These are phyloP conservation scores for Acacia pycnantha DNA, from an alignment of 331 rosid species.

Conservation along the genomic window DNA sequence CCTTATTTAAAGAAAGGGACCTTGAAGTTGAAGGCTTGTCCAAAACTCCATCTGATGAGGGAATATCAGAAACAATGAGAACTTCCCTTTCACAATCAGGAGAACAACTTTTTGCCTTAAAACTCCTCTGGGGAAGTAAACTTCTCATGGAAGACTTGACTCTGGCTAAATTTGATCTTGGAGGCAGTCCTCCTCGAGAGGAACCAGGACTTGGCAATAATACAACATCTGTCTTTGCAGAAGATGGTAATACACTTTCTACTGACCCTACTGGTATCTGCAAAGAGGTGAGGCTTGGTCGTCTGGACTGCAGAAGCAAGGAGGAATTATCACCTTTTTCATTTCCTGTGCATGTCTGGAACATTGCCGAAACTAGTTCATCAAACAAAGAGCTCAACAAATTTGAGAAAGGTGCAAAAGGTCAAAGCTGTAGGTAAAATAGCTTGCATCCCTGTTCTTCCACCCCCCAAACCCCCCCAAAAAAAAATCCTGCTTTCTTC, in stretches of 20 bases:
- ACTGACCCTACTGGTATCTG: slow-evolving; percentile 67
- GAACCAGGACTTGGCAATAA: slow-evolving; percentile 51
- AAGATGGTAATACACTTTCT: slow-evolving; percentile 47
- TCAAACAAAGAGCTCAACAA: slow-evolving; percentile 13
- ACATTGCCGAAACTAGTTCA: slow-evolving; percentile 32
- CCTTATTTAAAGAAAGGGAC: slow-evolving; percentile 55
- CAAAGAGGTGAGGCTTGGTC: slow-evolving; percentile 62
- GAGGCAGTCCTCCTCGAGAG: slow-evolving; percentile 62
- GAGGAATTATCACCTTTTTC: slow-evolving; percentile 38
- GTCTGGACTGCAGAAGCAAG: slow-evolving; percentile 45
- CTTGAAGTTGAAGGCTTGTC: slow-evolving; percentile 55
- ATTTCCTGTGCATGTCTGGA: slow-evolving; percentile 38
- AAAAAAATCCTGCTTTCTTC: too few relatives aligned
- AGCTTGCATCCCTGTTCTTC: neutral
- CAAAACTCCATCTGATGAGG: slow-evolving; percentile 42
- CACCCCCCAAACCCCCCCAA: too few relatives aligned
- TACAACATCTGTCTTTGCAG: slow-evolving; percentile 45
- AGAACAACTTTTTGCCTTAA: slow-evolving; percentile 40
- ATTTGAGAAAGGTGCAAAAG: neutral
- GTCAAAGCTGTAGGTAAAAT: neutral
- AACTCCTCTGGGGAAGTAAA: slow-evolving; percentile 61
- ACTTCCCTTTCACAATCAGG: slow-evolving; percentile 53
- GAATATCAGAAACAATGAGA: slow-evolving; percentile 58
- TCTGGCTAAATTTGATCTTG: slow-evolving; percentile 65
- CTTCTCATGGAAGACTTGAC: slow-evolving; percentile 52